A percentile compares a stretch with the other conserved stretches of the same genome.
phyloP scores from a whole-genome alignment of 2,329 filamentous ascomycete genomes.

The Fusarium luffae region DNA sequence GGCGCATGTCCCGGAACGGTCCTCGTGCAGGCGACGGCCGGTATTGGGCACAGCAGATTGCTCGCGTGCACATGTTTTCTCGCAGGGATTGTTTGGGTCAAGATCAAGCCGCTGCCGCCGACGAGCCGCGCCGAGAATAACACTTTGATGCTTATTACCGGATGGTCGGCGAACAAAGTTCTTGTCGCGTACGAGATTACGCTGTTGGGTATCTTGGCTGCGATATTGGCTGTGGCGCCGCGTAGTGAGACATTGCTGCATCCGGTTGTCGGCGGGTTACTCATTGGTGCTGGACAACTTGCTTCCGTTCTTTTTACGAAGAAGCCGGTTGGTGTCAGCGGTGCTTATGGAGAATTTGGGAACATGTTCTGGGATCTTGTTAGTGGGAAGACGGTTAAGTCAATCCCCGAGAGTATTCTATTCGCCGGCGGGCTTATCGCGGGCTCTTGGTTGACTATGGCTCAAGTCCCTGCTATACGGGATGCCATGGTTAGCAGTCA shows the following conservation, averaged over 20 bases:
- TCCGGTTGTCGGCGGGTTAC: conserved; percentile 19
- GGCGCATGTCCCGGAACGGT: conserved; percentile 25
- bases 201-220: conserved; percentile 1
- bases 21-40: conserved; percentile 14
- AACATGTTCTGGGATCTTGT: neutral
- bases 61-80: conserved; percentile 8
- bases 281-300: conserved; percentile 5
- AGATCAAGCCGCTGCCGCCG: conserved; percentile 10
- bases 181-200: conserved; percentile 8
- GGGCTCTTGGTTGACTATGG: conserved; percentile 12
- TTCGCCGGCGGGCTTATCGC: conserved; percentile 4
- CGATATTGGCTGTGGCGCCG: conserved; percentile 2
- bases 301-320: conserved; percentile 7
- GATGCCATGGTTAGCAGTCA: conserved; percentile 1
- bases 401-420: conserved; percentile 1
- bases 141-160: conserved; percentile 7
- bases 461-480: neutral
- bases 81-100: conserved; percentile 8
- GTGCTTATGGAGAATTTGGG: conserved; percentile 15
- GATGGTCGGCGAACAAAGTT: conserved; percentile 6
- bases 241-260: conserved; percentile 9
- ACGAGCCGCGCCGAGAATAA: conserved; percentile 9
- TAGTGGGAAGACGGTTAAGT: neutral
- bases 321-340: conserved; percentile 12
- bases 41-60: conserved; percentile 7